Base-by-base conservation (phyloP, 139 green algal genomes). In the Haematococcus sp. region DNA sequence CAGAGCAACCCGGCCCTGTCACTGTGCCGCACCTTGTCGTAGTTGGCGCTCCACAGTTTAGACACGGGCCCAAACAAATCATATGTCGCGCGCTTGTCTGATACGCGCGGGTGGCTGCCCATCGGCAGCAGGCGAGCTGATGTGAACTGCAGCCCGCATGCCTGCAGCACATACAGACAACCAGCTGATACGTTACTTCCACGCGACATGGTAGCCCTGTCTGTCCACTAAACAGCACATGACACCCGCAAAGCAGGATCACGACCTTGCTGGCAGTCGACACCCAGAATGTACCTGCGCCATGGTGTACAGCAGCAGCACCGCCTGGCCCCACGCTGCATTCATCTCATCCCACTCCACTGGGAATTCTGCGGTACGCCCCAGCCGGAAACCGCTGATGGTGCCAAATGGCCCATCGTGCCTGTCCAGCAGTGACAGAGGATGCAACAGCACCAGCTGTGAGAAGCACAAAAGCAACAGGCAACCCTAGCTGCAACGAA, bases 281-380 rank as follows among this genome's bases (percentile, higher is more conserved):
- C 15, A 16, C 46, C 16, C 34, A 0, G 25, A 22, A 55, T 74
- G 3, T 28, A 88, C 82, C 84, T 88, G 87, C 28, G 95, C 92
- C 88, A 99, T 93, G 43, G 92, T 97, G 81, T 93, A 80, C 74
- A 99, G 87, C 80, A 98, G 87, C 70, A 97, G 82, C 59, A 95
- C 91, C 3, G 93, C 90, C 78, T 97, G 91, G 4, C 95, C 95
- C 92, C 91, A 98, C 20, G 92, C 95, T 15, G 93, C 93, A 83
- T 99, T 99, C 81, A 98, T 96, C 76, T 99, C 95, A 34, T 97
- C 92, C 95, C 95, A 99, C 69, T 94, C 89, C 70, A 98, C 95
- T 9, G 77, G 74, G 44, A 78, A 64, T 44, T 89, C 74, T 34
- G 87, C 55, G 0, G 87, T 97, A 52, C 88, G 83, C 0, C 95